Base-by-base conservation (phyloP, 257 asterid species). In the Solanum gracilifrons region DNA sequence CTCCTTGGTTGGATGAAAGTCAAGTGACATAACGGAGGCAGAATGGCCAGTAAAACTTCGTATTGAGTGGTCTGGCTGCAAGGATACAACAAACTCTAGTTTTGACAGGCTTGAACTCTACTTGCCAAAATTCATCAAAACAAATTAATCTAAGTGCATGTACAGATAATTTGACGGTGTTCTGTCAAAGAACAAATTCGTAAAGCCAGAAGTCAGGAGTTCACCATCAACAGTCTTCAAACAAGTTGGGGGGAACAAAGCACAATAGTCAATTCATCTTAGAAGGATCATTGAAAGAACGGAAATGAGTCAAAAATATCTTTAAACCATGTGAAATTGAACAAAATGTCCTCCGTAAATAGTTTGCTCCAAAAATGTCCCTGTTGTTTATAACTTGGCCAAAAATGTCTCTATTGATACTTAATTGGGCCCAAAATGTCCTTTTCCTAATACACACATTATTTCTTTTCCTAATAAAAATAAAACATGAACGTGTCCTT, bases 1-100 rank as follows among this genome's bases (percentile, higher is more conserved):
- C 66, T 89, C 92, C 51, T 89, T 85, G 75, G 76, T 90, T 32
- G 92, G 92, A 86, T 90, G 91, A 66, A 90, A 87, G 87, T 90
- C 92, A 74, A 89, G 85, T 72, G 92, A 90, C 77, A 88, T 27
- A 85, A 88, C 92, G 10, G 92, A 33, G 71, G 86, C 89, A 82
- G 87, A 43, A 88, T 90, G 92, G 69, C 91, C 92, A 83, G 64
- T 76, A 75, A 90, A 89, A 66, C 91, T 85, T 73, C 87, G 88
- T n/a, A 87, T 12, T 35, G 91, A 75, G 76, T 87, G 41, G 48
- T 73, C 89, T 39, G 89, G 85, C 91, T 90, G 91, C 89, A 89
- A 32, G 79, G 79, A 72, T 72, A 32, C 25, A 18, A 72, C 79
- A 72, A 32, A 32, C 41, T 16, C 79, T 72, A 32, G 10, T 72